phyloP scores from a whole-genome alignment of 768 basidiomycete species.

The Suillus spraguei region DNA sequence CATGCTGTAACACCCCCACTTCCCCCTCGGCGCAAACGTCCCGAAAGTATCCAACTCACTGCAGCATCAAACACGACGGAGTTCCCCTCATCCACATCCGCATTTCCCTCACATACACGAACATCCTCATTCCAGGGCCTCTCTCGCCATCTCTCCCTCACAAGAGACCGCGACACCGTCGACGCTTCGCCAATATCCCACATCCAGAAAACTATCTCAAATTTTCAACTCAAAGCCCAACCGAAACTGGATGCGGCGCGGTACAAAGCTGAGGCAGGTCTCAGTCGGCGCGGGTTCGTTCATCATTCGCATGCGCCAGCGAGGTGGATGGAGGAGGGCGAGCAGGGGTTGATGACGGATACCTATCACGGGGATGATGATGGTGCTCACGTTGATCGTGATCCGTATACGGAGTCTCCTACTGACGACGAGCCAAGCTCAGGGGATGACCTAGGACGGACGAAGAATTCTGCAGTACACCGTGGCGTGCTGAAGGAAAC shows the following conservation, averaged over 20 bases:
- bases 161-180: slow-evolving; percentile 23
- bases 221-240: slow-evolving; percentile 42
- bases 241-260: slow-evolving; percentile 63
- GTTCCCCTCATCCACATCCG: slow-evolving; percentile 9
- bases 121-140: slow-evolving; percentile 30
- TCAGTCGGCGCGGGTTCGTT: slow-evolving; percentile 63
- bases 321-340: slow-evolving; percentile 37
- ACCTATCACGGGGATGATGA: slow-evolving; percentile 34
- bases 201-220: slow-evolving; percentile 47
- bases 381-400: slow-evolving; percentile 20
- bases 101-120: slow-evolving; percentile 16
- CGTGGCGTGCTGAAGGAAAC: slow-evolving; percentile 25
- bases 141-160: slow-evolving; percentile 44
- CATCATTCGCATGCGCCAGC: slow-evolving; percentile 30
- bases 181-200: slow-evolving; percentile 37
- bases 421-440: slow-evolving; percentile 30
- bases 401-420: slow-evolving; percentile 23
- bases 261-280: slow-evolving; percentile 73
- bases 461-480: slow-evolving; percentile 10
- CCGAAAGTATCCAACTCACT: slow-evolving; percentile 64
- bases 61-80: slow-evolving; percentile 19
- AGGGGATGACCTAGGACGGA: slow-evolving; percentile 19
- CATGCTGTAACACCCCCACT: slow-evolving; percentile 41
- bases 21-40: slow-evolving; percentile 54
- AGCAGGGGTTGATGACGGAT: slow-evolving; percentile 41